Conservation (phyloP, 768 basidiomycete genomes). For the Imleria badia region DNA sequence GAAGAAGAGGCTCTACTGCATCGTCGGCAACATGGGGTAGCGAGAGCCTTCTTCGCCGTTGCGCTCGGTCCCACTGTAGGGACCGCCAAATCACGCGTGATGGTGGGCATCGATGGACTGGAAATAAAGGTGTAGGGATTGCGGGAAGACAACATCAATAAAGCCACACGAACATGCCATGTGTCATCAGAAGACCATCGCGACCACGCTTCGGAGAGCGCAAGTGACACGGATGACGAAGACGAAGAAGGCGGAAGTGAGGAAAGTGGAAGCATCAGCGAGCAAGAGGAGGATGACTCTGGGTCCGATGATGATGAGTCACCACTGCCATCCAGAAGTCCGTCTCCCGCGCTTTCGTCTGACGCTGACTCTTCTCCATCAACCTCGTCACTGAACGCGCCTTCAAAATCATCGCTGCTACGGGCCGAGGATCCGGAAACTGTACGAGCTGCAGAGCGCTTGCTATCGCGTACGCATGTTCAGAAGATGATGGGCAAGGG, state of each 20-base stretch:
- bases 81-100: constrained; percentile 57
- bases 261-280: constrained; percentile 4
- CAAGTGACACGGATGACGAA: constrained; percentile 1
- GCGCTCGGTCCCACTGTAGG: constrained; percentile 65
- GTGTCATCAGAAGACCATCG: background rate
- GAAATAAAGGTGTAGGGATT: constrained; percentile 43
- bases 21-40: constrained; percentile 1
- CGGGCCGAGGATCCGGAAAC: constrained; percentile 36
- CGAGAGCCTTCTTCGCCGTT: constrained; percentile 56
- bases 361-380: constrained; percentile 20
- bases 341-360: constrained; percentile 21
- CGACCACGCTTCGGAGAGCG: background rate
- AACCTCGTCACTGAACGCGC: constrained; percentile 10
- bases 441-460: constrained; percentile 36
- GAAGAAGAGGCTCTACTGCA: background rate
- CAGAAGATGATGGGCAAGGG: constrained; percentile 39
- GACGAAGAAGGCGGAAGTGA: constrained; percentile 8
- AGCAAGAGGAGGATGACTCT: constrained; percentile 1
- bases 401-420: background rate
- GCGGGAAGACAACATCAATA: constrained; percentile 3
- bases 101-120: constrained; percentile 64
- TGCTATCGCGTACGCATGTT: constrained; percentile 47
- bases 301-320: constrained; percentile 12
- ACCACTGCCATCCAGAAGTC: constrained; percentile 25
- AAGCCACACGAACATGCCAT: constrained; percentile 31